A percentile compares a stretch with the other conserved stretches of the same genome.
Evolutionary conservation across 2,329 filamentous ascomycete species (phyloP).

Genomic region (Huntiella bhutanensis): DNA sequence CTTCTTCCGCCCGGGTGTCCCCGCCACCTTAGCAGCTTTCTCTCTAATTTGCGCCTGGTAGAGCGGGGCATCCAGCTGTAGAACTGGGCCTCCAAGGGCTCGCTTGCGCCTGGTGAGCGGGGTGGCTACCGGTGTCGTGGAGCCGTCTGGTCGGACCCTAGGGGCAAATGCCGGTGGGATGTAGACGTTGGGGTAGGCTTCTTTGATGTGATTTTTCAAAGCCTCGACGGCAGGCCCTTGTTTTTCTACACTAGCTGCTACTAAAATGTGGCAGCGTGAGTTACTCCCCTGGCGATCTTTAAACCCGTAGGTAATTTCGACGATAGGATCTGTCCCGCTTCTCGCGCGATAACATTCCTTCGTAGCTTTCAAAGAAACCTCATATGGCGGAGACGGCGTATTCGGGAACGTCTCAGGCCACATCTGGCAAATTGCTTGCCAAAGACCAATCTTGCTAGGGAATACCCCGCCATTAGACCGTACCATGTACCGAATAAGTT

Average conservation of each 20-base stretch:
- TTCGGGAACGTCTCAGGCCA: constrained; percentile 18
- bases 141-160: neutral
- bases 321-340: constrained; percentile 14
- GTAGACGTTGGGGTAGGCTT: constrained; percentile 25
- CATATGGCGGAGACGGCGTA: constrained; percentile 18
- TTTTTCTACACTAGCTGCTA: constrained; percentile 24
- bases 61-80: constrained; percentile 30
- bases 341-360: constrained; percentile 20
- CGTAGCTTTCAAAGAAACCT: constrained; percentile 21
- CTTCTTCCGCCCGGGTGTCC: neutral
- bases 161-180: constrained; percentile 13
- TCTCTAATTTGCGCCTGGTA: constrained; percentile 22
- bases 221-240: constrained; percentile 23
- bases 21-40: constrained; percentile 4
- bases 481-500: constrained; percentile 25
- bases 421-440: constrained; percentile 26
- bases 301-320: constrained; percentile 27
- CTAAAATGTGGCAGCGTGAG: constrained; percentile 26
- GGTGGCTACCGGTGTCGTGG: neutral
- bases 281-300: constrained; percentile 23
- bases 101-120: constrained; percentile 8
- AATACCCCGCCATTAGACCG: constrained; percentile 27
- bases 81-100: constrained; percentile 21
- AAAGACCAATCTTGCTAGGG: constrained; percentile 30
- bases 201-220: constrained; percentile 29